Evolutionary conservation across 129 eudicot species (phyloP).

Genomic region (Cynara cardunculus): DNA sequence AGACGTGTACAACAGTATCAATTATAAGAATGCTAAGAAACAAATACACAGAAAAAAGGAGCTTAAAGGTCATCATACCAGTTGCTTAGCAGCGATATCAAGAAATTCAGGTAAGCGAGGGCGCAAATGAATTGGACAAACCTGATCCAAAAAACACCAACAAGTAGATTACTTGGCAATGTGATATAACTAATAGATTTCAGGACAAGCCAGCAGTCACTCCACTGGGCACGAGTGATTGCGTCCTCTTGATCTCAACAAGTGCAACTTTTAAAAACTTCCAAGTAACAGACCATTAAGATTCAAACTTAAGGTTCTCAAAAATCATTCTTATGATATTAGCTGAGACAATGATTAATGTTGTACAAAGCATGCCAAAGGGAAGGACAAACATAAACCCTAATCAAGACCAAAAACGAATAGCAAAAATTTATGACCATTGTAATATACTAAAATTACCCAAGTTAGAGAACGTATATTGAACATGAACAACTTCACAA

Average conservation of each 20-base stretch:
- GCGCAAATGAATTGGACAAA: constrained; percentile 80
- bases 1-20: background rate
- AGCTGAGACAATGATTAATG: background rate
- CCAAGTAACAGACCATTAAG: background rate
- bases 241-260: background rate
- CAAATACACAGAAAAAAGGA: background rate
- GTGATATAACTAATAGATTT: background rate
- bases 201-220: background rate
- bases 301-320: background rate
- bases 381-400: background rate
- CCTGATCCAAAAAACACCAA: constrained; percentile 44
- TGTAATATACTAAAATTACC: background rate
- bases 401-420: too few species aligned
- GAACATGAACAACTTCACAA: background rate
- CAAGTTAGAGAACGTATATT: background rate
- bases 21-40: background rate
- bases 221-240: background rate
- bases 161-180: constrained; percentile 4
- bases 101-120: constrained; percentile 82
- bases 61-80: constrained; percentile 43
- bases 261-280: background rate
- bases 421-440: background rate
- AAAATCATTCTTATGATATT: background rate
- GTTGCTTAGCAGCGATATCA: constrained; percentile 76
- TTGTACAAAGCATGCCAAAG: background rate